Percentiles rank a stretch among this genome's conserved stretches.
phyloP scores from a whole-genome alignment of 495 filamentous ascomycete genomes.

The Aspergillus diversus region DNA sequence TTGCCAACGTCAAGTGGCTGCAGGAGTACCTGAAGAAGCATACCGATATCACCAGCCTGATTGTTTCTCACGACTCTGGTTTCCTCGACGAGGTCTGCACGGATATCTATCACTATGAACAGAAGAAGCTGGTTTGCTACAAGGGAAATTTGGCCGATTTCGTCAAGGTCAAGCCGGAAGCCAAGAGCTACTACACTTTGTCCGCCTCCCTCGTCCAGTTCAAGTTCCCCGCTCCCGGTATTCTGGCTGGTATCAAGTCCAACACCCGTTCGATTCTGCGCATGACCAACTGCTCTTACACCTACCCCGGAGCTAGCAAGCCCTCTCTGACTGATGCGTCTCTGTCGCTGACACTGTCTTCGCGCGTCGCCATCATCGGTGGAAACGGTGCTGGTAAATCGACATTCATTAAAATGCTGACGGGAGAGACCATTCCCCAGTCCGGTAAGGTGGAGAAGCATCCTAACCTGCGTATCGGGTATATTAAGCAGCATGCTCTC shows the following conservation, averaged over 20 bases:
- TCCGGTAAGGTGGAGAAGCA: slow-evolving; percentile 94
- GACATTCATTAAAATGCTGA: slow-evolving; percentile 95
- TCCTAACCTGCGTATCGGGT: slow-evolving; percentile 97
- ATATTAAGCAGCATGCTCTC: slow-evolving; percentile 98
- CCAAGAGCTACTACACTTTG: slow-evolving; percentile 97
- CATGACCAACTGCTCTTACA: slow-evolving; percentile 89
- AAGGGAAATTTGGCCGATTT: slow-evolving; percentile 93
- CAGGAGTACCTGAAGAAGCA: slow-evolving; percentile 93
- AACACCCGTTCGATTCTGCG: slow-evolving; percentile 90
- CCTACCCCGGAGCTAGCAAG: slow-evolving; percentile 83
- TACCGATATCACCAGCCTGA: slow-evolving; percentile 95
- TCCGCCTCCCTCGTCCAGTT: slow-evolving; percentile 89
- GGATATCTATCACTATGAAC: slow-evolving; percentile 99
- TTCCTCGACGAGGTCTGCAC: slow-evolving; percentile 98
- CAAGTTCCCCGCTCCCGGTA: slow-evolving; percentile 96
- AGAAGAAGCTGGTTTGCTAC: slow-evolving; percentile 94
- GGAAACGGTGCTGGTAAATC: slow-evolving; percentile 98
- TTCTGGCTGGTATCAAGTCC: slow-evolving; percentile 94
- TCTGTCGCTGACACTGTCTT: slow-evolving; percentile 83
- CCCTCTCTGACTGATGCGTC: slow-evolving; percentile 88
- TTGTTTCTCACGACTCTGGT: slow-evolving; percentile 96
- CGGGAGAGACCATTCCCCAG: slow-evolving; percentile 91
- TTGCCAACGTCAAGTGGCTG: slow-evolving; percentile 94
- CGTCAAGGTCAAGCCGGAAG: slow-evolving; percentile 91
- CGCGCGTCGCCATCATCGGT: slow-evolving; percentile 92